Evolutionary conservation across 371 early-diverging fungal species (phyloP).

Genomic region (Choanephora cucurbitarum): DNA sequence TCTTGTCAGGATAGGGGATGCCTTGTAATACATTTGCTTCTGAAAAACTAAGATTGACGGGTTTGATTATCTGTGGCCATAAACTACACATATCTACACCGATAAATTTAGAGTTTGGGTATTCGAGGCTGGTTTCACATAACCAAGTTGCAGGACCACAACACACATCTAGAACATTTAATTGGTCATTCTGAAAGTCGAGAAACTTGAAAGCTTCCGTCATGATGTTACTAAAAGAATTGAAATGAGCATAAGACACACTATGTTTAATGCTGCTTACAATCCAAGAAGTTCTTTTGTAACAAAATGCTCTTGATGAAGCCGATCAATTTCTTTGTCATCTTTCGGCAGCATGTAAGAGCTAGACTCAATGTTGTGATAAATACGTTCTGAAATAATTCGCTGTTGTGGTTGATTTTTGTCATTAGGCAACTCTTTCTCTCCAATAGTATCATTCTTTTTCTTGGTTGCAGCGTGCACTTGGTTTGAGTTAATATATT

Average conservation of each 20-base stretch:
- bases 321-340: slow-evolving; percentile 43
- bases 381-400: slow-evolving; percentile 32
- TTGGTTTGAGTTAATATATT: slow-evolving; percentile 1
- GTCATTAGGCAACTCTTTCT: not conserved
- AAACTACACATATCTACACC: slow-evolving; percentile 45
- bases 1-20: slow-evolving; percentile 38
- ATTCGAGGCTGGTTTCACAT: slow-evolving; percentile 43
- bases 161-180: slow-evolving; percentile 37
- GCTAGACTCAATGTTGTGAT: slow-evolving; percentile 36
- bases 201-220: slow-evolving; percentile 27
- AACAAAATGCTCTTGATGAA: slow-evolving; percentile 44
- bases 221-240: slow-evolving; percentile 39
- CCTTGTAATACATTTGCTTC: slow-evolving; percentile 37
- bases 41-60: slow-evolving; percentile 33
- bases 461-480: not conserved
- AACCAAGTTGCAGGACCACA: slow-evolving; percentile 52
- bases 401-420: slow-evolving; percentile 8
- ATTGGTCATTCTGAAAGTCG: slow-evolving; percentile 30
- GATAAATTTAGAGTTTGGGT: slow-evolving; percentile 38
- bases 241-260: not conserved
- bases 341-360: slow-evolving; percentile 42
- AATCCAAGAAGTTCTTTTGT: slow-evolving; percentile 44
- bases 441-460: not conserved
- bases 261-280: slow-evolving; percentile 17
- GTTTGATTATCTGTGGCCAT: slow-evolving; percentile 47